Evolutionary conservation across 2,329 filamentous ascomycete species (phyloP).

Genomic region (Stagonosporopsis chrysanthemi): DNA sequence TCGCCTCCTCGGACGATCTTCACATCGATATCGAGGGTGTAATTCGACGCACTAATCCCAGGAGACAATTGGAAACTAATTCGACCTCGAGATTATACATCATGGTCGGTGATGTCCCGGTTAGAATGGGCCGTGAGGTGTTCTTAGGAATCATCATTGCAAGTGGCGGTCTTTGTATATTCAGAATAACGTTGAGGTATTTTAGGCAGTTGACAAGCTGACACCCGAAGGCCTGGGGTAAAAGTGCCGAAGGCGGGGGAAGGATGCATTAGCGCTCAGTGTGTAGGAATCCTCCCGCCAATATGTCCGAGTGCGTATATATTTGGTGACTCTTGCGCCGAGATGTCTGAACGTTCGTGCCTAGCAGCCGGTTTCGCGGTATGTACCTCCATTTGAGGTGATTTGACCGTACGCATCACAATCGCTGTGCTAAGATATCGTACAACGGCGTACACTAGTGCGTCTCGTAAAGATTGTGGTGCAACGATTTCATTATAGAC

Average conservation of each 20-base stretch:
- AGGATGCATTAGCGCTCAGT: not conserved
- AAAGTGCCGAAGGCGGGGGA: constrained; percentile 2
- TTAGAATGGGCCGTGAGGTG: constrained; percentile 35
- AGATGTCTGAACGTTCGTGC: not conserved
- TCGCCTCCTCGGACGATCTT: constrained; percentile 51
- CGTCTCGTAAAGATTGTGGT: not conserved
- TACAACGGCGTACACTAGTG: not conserved
- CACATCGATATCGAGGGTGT: constrained; percentile 49
- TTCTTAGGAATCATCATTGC: not conserved
- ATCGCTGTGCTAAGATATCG: not conserved
- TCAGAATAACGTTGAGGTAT: not conserved
- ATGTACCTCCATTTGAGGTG: too few relatives aligned
- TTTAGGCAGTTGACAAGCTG: not conserved
- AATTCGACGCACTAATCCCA: constrained; percentile 36
- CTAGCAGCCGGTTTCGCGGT: too few relatives aligned
- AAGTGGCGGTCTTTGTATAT: not conserved
- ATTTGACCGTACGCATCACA: not conserved
- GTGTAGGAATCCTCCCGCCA: not conserved
- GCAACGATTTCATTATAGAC: not conserved
- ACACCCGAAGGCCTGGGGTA: constrained; percentile 7
- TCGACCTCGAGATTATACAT: constrained; percentile 48
- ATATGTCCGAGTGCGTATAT: not conserved
- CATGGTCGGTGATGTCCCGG: constrained; percentile 43
- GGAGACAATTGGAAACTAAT: constrained; percentile 35
- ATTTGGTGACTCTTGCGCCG: constrained; percentile 3